Evolutionary conservation across 2,329 filamentous ascomycete genomes (phyloP).

Genomic region (Metarhizium sp.): DNA sequence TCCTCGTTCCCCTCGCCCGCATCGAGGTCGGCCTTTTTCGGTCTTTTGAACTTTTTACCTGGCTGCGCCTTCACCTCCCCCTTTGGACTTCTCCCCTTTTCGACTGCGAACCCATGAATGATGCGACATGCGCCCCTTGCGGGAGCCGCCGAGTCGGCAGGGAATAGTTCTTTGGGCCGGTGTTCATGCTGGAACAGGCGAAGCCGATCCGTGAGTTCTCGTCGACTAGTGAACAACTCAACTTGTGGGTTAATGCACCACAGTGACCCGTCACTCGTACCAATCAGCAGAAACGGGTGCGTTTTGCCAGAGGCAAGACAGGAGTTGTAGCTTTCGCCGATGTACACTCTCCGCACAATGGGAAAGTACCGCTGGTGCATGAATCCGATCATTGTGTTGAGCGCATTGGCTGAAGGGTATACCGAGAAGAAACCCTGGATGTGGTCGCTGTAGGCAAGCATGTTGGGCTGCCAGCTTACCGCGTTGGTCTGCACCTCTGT

Average conservation of each 20-base stretch:
- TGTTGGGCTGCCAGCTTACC: constrained; percentile 41
- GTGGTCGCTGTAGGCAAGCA: constrained; percentile 46
- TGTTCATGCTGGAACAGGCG: constrained; percentile 46
- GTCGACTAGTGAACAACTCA: constrained; percentile 25
- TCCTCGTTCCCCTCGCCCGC: constrained; percentile 19
- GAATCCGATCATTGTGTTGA: constrained; percentile 44
- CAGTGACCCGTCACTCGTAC: constrained; percentile 44
- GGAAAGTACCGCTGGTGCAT: constrained; percentile 43
- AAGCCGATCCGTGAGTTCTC: constrained; percentile 24
- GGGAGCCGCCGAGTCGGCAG: constrained; percentile 16
- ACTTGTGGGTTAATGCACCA: constrained; percentile 34
- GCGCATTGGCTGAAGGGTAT: constrained; percentile 42
- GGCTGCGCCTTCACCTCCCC: constrained; percentile 28
- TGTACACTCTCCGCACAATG: constrained; percentile 41
- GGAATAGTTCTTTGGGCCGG: constrained; percentile 23
- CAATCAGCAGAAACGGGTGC: constrained; percentile 45
- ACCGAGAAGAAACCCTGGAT: constrained; percentile 44
- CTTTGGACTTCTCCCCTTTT: constrained; percentile 38
- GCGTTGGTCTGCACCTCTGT: constrained; percentile 43
- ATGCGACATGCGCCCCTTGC: constrained; percentile 41
- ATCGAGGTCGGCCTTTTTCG: constrained; percentile 22
- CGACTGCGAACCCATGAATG: constrained; percentile 40
- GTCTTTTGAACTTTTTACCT: constrained; percentile 25
- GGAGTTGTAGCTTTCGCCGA: constrained; percentile 38
- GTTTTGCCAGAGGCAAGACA: constrained; percentile 39